A percentile compares a stretch with the other conserved stretches of the same genome.
Conservation (phyloP, 371 early-diverging fungal species). For the Nematocida sp. region DNA sequence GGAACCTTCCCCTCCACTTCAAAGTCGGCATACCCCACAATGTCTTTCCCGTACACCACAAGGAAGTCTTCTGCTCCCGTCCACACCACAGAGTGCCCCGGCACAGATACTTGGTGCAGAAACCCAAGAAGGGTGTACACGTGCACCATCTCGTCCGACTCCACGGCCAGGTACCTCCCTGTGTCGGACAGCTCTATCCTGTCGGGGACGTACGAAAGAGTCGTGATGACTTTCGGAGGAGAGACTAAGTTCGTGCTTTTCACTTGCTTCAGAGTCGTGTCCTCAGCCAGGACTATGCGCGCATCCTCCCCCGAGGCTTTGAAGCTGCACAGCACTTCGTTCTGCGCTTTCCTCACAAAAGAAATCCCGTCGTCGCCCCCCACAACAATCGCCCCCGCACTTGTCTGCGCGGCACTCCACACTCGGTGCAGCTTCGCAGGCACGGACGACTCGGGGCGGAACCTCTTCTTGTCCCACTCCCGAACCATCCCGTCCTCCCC, state of each 20-base stretch:
- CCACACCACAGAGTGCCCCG: conserved; percentile 33
- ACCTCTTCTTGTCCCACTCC: conserved; percentile 56
- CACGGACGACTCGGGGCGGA: conserved; percentile 43
- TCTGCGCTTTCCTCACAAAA: conserved; percentile 33
- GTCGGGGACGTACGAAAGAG: conserved; percentile 40
- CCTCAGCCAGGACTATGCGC: conserved; percentile 18
- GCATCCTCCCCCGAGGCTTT: neutral
- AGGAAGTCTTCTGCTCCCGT: conserved; percentile 46
- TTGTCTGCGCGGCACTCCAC: conserved; percentile 51
- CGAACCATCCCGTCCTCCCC: conserved; percentile 56
- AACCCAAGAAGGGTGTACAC: conserved; percentile 44
- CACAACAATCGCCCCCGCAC: conserved; percentile 36
- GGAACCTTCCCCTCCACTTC: conserved; percentile 15
- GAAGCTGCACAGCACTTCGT: conserved; percentile 10
- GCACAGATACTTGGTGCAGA: conserved; percentile 38
- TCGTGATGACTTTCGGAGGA: neutral
- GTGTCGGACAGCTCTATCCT: conserved; percentile 10
- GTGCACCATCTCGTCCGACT: conserved; percentile 25
- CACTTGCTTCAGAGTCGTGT: conserved; percentile 33
- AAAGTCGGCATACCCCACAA: conserved; percentile 40
- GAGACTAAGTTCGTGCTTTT: conserved; percentile 13
- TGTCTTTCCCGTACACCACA: neutral
- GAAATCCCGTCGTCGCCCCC: conserved; percentile 62
- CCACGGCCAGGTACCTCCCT: conserved; percentile 36
- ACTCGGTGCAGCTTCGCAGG: conserved; percentile 48